These are phyloP conservation scores for Begonia peltatifolia DNA, from an alignment of 306 rosid genomes.

Conservation along the genomic window DNA sequence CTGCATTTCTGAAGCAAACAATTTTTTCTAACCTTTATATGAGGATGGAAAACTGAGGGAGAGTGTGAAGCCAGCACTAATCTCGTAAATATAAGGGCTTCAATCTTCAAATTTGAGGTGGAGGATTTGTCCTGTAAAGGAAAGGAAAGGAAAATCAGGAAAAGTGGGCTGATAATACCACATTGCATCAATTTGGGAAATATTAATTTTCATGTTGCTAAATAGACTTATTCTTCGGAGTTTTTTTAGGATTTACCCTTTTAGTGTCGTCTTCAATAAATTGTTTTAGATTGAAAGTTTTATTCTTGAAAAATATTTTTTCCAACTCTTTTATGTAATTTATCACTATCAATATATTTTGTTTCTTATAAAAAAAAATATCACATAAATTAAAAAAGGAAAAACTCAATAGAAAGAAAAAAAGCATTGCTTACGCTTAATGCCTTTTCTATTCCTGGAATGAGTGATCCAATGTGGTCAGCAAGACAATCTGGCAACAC, in stretches of 20 bases:
- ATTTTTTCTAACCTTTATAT: conserved; percentile 50
- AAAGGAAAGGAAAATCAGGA: neutral
- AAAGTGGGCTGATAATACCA: conserved; percentile 8
- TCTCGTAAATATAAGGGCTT: conserved; percentile 84
- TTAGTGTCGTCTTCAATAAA: too few species aligned
- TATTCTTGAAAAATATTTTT: too few species aligned
- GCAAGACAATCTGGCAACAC: conserved; percentile 97
- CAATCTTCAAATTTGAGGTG: conserved; percentile 95
- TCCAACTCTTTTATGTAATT: too few species aligned
- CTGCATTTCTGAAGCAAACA: neutral
- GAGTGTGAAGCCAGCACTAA: conserved; percentile 85
- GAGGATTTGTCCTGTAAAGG: conserved; percentile 79
- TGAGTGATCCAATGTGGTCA: conserved; percentile 95
- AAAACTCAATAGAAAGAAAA: neutral
- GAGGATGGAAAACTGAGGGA: conserved; percentile 90
- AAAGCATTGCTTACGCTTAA: conserved; percentile 47
- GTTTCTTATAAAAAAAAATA: too few species aligned
- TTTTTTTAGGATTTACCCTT: too few species aligned
- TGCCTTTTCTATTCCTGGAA: conserved; percentile 96
- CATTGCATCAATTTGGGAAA: neutral
- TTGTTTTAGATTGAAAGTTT: too few species aligned
- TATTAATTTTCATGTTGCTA: too few species aligned
- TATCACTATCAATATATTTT: too few species aligned
- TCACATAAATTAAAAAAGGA: too few species aligned
- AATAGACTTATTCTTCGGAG: too few species aligned